Evolutionary conservation across 352 stramenopile genomes (phyloP), one percentile per base, ranked within the genome.

Genomic region (Globisporangium rhizosaccharum): DNA sequence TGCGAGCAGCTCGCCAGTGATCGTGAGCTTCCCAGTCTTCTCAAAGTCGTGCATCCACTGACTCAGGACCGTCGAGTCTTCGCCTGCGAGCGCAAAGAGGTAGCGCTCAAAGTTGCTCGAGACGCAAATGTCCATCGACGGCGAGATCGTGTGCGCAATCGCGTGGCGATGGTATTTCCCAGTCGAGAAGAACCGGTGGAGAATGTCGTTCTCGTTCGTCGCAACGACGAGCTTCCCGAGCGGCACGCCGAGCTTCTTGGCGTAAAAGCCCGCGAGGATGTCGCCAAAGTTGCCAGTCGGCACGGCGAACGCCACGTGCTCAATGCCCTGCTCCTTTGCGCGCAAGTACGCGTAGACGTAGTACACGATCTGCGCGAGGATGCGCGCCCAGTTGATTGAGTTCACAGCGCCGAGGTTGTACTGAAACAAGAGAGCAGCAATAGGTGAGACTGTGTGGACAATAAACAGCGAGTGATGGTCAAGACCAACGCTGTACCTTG

Each of bases 171-270:
- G 92, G 76, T 99, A 99, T 69, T 98, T 95, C 62, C 97, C 97
- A 53, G 87, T 96, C 18, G 84, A 90, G 71, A 99, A 99, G 75
- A 99, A 99, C 52, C 94, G 86, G 73, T 99, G 93, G 25, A 99
- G 76, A 62, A 99, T 99, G 66, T 99, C 96, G 72, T 99, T 99
- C 75, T 99, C 97, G 74, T 99, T 99, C 12, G 96, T 99, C n/a
- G 96, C 96, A 33, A 99, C 94, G 44, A 99, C 85, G 25, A 99
- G 85, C 68, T 98, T 96, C 26, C 87, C 94, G 52, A 99, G 86
- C 0, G 96, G 95, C 23, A 99, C 67, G 51, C 97, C 97, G 7
- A 95, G 71, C 58, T 88, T 87, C 68, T 93, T 87, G 60, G 97
- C 91, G 76, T 99, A 99, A 66, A 98, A 99, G 10, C 97, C 97